Conservation (phyloP, 192 early-diverging fungal genomes). For the Coemansia sp. region DNA sequence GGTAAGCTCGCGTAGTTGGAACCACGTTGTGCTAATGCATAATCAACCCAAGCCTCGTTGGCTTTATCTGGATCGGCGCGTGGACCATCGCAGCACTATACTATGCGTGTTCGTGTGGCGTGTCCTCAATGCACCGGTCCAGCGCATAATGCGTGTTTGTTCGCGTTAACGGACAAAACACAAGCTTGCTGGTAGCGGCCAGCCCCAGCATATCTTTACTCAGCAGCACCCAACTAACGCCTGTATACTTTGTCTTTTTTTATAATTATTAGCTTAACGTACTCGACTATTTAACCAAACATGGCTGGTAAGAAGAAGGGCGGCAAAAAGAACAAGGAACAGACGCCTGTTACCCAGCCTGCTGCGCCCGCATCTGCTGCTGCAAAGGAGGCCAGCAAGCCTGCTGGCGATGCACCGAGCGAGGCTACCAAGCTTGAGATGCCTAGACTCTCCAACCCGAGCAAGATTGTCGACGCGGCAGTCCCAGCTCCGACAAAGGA, state of each 20-base stretch:
- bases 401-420: constrained; percentile 1
- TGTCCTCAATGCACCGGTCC: constrained; percentile 3
- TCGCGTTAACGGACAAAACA: not conserved
- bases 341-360: constrained; percentile 6
- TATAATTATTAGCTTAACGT: not conserved
- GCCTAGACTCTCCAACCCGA: constrained; percentile 17
- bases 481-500: constrained; percentile 17
- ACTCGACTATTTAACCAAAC: not conserved
- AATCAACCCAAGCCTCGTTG: constrained; percentile 1
- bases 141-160: not conserved
- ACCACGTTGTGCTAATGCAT: not conserved
- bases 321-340: constrained; percentile 8
- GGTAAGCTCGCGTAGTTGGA: constrained; percentile 1
- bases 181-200: not conserved
- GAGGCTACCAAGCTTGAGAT: constrained; percentile 6
- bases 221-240: not conserved
- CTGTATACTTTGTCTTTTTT: not conserved
- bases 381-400: constrained; percentile 1
- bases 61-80: constrained; percentile 7
- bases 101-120: constrained; percentile 10
- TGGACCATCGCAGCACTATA: constrained; percentile 10
- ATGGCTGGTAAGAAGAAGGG: constrained; percentile 14
- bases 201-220: not conserved
- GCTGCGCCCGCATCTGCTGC: constrained; percentile 10
- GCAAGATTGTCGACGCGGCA: constrained; percentile 17